Evolutionary conservation across 1,284 basidiomycete species (phyloP).

Genomic region (Pyrrhoderma noxium): DNA sequence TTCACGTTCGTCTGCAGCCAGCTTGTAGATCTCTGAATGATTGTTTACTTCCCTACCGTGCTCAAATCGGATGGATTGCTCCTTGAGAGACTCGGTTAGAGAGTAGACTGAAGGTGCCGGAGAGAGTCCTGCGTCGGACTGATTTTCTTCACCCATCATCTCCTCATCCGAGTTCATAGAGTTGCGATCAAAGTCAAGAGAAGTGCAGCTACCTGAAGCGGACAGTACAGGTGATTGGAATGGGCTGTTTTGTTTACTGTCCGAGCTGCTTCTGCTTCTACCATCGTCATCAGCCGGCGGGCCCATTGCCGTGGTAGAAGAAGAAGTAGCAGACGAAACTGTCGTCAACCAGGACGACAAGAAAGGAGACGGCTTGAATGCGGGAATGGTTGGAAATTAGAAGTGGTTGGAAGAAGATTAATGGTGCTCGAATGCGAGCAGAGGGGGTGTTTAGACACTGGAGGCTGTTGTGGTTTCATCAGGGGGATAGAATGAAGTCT

Average conservation of each 20-base stretch:
- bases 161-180: neutral
- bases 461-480: no score
- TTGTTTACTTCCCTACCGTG: constrained; percentile 66
- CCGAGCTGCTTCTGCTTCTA: constrained; percentile 15
- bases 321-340: constrained; percentile 1
- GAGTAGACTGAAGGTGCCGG: constrained; percentile 64
- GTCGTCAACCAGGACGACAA: neutral
- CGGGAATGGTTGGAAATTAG: no score
- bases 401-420: no score
- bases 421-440: no score
- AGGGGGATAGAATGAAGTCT: no score
- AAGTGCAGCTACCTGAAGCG: constrained; percentile 38
- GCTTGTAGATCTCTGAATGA: constrained; percentile 67
- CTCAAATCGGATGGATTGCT: constrained; percentile 52
- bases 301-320: neutral
- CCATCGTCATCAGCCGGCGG: neutral
- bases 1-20: constrained; percentile 73
- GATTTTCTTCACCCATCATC: neutral
- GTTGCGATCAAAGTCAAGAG: constrained; percentile 27
- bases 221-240: constrained; percentile 33
- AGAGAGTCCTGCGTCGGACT: constrained; percentile 32
- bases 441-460: no score
- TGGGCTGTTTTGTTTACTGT: neutral
- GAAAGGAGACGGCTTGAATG: no score
- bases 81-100: constrained; percentile 53